phyloP scores from a whole-genome alignment of 225 moss, liverwort and hornwort species.

The Polytrichum commune region DNA sequence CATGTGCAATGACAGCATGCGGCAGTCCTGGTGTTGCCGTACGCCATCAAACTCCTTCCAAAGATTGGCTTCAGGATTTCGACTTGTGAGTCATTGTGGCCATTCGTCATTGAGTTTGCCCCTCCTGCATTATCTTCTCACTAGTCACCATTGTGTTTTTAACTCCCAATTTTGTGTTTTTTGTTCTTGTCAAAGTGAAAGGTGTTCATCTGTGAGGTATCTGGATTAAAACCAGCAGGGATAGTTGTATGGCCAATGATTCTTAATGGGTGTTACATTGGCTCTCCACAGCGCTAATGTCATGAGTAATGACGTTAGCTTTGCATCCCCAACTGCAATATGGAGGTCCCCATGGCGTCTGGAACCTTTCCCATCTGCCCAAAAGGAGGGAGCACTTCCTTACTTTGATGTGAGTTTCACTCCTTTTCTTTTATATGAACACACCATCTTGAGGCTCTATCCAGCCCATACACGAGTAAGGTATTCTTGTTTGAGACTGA shows the following conservation, averaged over 20 bases:
- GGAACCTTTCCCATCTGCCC: slow-evolving; percentile 51
- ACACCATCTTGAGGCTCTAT: not conserved
- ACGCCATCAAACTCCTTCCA: slow-evolving; percentile 53
- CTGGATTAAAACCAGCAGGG: not conserved
- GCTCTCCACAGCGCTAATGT: slow-evolving; percentile 16
- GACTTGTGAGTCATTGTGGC: slow-evolving; percentile 12
- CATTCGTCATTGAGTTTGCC: too few relatives aligned
- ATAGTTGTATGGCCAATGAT: too few relatives aligned
- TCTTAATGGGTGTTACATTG: too few relatives aligned
- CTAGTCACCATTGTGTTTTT: too few relatives aligned
- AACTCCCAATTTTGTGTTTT: too few relatives aligned
- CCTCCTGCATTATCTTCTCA: too few relatives aligned
- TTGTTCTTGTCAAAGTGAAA: too few relatives aligned
- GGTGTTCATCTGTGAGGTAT: too few relatives aligned
- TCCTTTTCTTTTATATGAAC: not conserved
- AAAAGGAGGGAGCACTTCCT: slow-evolving; percentile 63
- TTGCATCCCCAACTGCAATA: slow-evolving; percentile 63
- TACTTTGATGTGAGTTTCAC: slow-evolving; percentile 66
- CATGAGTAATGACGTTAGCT: slow-evolving; percentile 31
- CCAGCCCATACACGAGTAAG: too few relatives aligned
- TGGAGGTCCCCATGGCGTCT: slow-evolving; percentile 92
- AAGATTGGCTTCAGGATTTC: slow-evolving; percentile 57
- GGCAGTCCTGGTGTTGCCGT: slow-evolving; percentile 52
- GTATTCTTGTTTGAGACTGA: too few relatives aligned
- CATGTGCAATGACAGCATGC: slow-evolving; percentile 54